These are phyloP conservation scores for Knufia petricola DNA, from an alignment of 2,329 filamentous ascomycete genomes.

Conservation along the genomic window DNA sequence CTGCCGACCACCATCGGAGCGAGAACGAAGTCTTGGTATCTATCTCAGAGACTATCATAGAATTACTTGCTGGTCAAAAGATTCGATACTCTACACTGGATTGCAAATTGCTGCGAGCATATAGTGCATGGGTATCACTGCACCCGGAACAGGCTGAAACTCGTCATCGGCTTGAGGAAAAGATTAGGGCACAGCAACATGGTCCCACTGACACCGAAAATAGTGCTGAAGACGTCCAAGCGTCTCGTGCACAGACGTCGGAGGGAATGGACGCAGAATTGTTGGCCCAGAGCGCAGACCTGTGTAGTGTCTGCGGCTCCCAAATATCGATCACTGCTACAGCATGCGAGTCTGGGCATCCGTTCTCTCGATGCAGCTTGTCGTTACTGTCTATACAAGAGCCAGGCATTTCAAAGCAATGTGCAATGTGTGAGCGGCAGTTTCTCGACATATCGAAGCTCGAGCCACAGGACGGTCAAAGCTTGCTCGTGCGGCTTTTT, in stretches of 20 bases:
- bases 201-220: neutral
- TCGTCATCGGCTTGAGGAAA: neutral
- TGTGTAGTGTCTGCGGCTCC: conserved; percentile 19
- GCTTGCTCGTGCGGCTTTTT: conserved; percentile 19
- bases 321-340: conserved; percentile 12
- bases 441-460: conserved; percentile 21
- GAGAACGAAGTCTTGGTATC: neutral
- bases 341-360: conserved; percentile 17
- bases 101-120: neutral
- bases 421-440: conserved; percentile 22
- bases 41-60: neutral
- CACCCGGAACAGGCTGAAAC: neutral
- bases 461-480: conserved; percentile 15
- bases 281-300: conserved; percentile 7
- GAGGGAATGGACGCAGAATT: neutral
- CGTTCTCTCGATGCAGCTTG: conserved; percentile 22
- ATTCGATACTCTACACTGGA: neutral
- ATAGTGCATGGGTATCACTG: neutral
- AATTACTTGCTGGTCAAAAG: neutral
- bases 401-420: conserved; percentile 23
- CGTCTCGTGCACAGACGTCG: neutral
- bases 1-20: neutral
- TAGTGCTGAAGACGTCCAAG: neutral
- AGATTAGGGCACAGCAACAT: neutral
- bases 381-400: conserved; percentile 24